Conservation (phyloP, 1,139 yeast genomes). For the Geotrichum cucujoidarum region DNA sequence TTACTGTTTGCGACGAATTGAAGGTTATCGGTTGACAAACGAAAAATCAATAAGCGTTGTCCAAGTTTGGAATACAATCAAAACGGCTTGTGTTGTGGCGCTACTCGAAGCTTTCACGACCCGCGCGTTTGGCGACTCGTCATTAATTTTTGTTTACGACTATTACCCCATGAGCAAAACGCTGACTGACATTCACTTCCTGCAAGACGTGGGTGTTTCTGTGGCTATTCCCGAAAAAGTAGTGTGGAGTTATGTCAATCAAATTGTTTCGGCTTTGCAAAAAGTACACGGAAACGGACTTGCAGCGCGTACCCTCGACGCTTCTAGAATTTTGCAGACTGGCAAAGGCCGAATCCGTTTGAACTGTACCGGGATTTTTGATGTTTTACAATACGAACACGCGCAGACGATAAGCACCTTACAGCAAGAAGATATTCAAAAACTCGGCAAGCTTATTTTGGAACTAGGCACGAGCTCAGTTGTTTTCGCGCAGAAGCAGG, state of each 20-base stretch:
- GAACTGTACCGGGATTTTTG: slow-evolving; percentile 69
- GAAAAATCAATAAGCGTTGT: slow-evolving; percentile 52
- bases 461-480: slow-evolving; percentile 44
- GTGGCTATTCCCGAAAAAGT: slow-evolving; percentile 52
- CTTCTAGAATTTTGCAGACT: slow-evolving; percentile 68
- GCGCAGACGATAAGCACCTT: slow-evolving; percentile 35
- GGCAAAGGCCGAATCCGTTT: slow-evolving; percentile 63
- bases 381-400: slow-evolving; percentile 49
- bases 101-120: slow-evolving; percentile 83
- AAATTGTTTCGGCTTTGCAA: slow-evolving; percentile 61
- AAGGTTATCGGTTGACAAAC: slow-evolving; percentile 54
- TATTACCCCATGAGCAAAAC: slow-evolving; percentile 63
- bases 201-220: slow-evolving; percentile 28
- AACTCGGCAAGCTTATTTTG: slow-evolving; percentile 56
- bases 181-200: slow-evolving; percentile 51
- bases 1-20: slow-evolving; percentile 71
- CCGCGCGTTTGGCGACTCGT: slow-evolving; percentile 75
- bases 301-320: slow-evolving; percentile 58
- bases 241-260: slow-evolving; percentile 73
- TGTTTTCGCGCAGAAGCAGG: slow-evolving; percentile 25
- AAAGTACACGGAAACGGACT: slow-evolving; percentile 59
- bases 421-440: slow-evolving; percentile 51
- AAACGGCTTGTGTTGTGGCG: slow-evolving; percentile 54
- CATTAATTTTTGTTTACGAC: slow-evolving; percentile 56
- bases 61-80: slow-evolving; percentile 45